phyloP scores from a whole-genome alignment of 2,329 filamentous ascomycete species.

The Trichoderma koningii region DNA sequence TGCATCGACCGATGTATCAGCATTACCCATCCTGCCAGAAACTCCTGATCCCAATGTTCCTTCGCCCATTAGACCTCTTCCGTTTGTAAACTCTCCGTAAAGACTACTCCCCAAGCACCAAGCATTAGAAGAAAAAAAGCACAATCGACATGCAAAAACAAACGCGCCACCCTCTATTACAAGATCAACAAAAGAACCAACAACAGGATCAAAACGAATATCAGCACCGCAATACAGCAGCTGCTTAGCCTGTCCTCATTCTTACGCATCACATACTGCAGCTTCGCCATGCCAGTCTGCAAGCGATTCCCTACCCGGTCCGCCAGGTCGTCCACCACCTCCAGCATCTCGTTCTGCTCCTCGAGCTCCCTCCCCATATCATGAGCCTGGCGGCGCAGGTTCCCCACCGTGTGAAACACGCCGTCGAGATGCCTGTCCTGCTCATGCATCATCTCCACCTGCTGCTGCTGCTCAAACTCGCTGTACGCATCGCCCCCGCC shows the following conservation, averaged over 20 bases:
- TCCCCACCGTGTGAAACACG: slow-evolving; percentile 91
- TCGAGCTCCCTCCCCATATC: slow-evolving; percentile 96
- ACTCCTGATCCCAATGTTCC: slow-evolving; percentile 5
- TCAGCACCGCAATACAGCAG: slow-evolving; percentile 87
- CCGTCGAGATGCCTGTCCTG: slow-evolving; percentile 92
- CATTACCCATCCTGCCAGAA: not conserved
- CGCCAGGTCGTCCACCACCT: slow-evolving; percentile 79
- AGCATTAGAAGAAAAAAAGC: not conserved
- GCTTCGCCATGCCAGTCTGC: slow-evolving; percentile 81
- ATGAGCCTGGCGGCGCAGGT: slow-evolving; percentile 84
- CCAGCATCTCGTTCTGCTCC: slow-evolving; percentile 87
- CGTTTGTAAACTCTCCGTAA: not conserved
- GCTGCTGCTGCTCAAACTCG: slow-evolving; percentile 87
- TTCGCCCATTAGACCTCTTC: slow-evolving; percentile 19
- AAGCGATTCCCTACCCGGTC: slow-evolving; percentile 86
- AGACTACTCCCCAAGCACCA: not conserved
- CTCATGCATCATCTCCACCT: slow-evolving; percentile 88
- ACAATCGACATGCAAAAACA: not conserved
- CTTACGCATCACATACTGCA: slow-evolving; percentile 78
- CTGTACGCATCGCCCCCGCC: slow-evolving; percentile 65
- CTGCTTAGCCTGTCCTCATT: slow-evolving; percentile 89
- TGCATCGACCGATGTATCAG: slow-evolving; percentile 4
- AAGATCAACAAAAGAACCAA: slow-evolving; percentile 74
- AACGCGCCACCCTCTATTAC: slow-evolving; percentile 37
- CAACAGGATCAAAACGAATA: slow-evolving; percentile 83